These are phyloP conservation scores for Clohesyomyces aquaticus DNA, from an alignment of 495 filamentous ascomycete species.

Conservation along the genomic window DNA sequence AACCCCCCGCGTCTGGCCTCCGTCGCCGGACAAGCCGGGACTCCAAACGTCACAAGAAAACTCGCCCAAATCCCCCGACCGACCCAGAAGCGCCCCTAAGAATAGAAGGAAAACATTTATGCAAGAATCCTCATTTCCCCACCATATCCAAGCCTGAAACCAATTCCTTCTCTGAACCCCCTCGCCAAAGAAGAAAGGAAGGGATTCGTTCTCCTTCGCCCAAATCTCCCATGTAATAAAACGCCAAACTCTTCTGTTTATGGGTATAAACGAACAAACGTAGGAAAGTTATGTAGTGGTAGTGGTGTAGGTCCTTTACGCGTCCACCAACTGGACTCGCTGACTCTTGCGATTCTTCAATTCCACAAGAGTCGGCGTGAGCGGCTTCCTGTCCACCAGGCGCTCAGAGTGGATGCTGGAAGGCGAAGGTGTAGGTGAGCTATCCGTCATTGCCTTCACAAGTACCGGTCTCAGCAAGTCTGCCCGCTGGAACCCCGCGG, in stretches of 20 bases:
- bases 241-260: not conserved
- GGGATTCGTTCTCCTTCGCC: no score
- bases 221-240: no score
- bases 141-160: no score
- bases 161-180: no score
- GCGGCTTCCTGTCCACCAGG: slow-evolving; percentile 32
- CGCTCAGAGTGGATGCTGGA: slow-evolving; percentile 7
- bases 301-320: no score
- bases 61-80: not conserved
- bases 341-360: slow-evolving; percentile 40
- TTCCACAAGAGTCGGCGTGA: slow-evolving; percentile 39
- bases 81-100: no score
- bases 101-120: no score
- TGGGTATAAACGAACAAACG: not conserved
- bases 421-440: not conserved
- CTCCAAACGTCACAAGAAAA: slow-evolving; percentile 26
- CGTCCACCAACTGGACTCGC: slow-evolving; percentile 37
- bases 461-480: slow-evolving; percentile 25
- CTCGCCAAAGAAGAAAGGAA: no score
- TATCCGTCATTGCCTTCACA: slow-evolving; percentile 3
- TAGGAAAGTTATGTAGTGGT: no score
- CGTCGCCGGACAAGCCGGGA: slow-evolving; percentile 12
- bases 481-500: slow-evolving; percentile 7
- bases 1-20: not conserved
- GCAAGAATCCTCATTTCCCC: no score